These are phyloP conservation scores for Nitzschia putrida DNA, from an alignment of 108 stramenopile species.

Conservation along the genomic window DNA sequence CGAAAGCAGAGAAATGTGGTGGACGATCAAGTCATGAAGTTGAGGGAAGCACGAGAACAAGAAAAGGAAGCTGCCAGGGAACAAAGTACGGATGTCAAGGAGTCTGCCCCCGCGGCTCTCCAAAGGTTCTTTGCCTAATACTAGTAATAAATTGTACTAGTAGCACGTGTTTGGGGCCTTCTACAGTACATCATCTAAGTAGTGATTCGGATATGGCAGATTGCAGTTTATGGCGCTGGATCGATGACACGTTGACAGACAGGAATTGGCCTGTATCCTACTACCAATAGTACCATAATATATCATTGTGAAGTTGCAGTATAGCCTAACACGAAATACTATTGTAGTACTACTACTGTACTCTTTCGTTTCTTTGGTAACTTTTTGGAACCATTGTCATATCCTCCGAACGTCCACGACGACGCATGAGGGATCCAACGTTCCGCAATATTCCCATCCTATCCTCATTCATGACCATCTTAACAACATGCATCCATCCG, in stretches of 20 bases:
- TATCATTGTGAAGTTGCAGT: no score
- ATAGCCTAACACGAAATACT: no score
- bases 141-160: not conserved
- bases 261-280: no score
- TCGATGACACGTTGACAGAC: no score
- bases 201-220: not conserved
- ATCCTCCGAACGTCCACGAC: not conserved
- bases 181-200: not conserved
- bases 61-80: conserved; percentile 44
- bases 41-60: conserved; percentile 69
- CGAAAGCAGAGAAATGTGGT: conserved; percentile 92
- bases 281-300: no score
- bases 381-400: not conserved
- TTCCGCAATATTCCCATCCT: not conserved
- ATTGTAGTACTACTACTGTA: not conserved
- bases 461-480: not conserved
- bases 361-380: not conserved
- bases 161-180: not conserved
- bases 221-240: not conserved
- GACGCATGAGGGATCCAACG: not conserved
- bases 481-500: not conserved
- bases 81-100: not conserved
- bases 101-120: not conserved
- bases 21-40: conserved; percentile 75
- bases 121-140: not conserved